A percentile compares a stretch with the other conserved stretches of the same genome.
Evolutionary conservation across 805 yeast species (phyloP).

Genomic region (Zygosaccharomyces gambellarensis): DNA sequence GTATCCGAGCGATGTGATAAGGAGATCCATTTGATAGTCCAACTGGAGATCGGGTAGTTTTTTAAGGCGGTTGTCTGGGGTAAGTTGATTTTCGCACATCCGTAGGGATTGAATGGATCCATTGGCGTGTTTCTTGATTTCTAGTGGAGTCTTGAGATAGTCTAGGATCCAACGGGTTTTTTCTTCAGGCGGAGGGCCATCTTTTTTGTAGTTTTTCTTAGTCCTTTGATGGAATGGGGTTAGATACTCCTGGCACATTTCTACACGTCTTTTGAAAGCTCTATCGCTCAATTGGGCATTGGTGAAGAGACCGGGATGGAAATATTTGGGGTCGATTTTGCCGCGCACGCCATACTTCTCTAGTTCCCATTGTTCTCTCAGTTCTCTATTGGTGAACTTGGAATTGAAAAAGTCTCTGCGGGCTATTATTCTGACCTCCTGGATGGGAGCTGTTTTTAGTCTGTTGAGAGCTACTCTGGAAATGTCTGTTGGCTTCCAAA

Average conservation of each 20-base stretch:
- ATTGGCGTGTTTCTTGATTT: conserved; percentile 38
- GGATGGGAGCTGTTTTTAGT: conserved; percentile 51
- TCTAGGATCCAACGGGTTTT: conserved; percentile 58
- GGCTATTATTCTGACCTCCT: conserved; percentile 68
- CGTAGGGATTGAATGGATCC: conserved; percentile 35
- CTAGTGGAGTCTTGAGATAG: conserved; percentile 62
- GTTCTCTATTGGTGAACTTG: conserved; percentile 88
- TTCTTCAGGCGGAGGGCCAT: conserved; percentile 14
- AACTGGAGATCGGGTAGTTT: conserved; percentile 24
- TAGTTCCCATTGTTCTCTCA: conserved; percentile 74
- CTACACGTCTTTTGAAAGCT: conserved; percentile 58
- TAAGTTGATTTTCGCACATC: conserved; percentile 17
- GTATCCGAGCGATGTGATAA: conserved; percentile 81
- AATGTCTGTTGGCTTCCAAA: conserved; percentile 72
- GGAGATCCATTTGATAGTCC: conserved; percentile 51
- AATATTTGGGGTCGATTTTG: conserved; percentile 38
- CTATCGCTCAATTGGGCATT: conserved; percentile 38
- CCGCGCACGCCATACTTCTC: conserved; percentile 48
- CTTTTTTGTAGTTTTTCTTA: conserved; percentile 27
- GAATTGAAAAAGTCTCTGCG: conserved; percentile 82
- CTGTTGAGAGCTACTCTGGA: conserved; percentile 51
- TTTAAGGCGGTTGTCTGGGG: conserved; percentile 23
- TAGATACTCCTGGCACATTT: conserved; percentile 53
- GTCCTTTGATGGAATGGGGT: conserved; percentile 33
- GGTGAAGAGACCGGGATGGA: conserved; percentile 26